A percentile compares a stretch with the other conserved stretches of the same genome.
Evolutionary conservation across 805 yeast genomes (phyloP).

Genomic region (Candida pini): DNA sequence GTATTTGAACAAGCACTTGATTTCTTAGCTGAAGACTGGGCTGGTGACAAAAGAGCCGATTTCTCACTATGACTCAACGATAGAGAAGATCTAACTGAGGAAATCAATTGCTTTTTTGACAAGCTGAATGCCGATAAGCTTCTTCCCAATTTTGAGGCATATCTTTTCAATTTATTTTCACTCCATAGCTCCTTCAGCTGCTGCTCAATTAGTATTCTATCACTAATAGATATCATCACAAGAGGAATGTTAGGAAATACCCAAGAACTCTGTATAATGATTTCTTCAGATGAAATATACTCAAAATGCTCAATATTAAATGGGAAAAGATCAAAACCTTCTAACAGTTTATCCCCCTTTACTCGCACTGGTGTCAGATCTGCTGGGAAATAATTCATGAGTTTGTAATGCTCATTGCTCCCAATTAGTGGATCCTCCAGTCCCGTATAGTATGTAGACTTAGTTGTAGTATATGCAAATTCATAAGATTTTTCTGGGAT

Average conservation of each 20-base stretch:
- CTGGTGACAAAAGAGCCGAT: too few species aligned
- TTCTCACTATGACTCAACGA: constrained; percentile 1
- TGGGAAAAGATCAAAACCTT: not conserved
- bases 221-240: constrained; percentile 10
- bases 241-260: not conserved
- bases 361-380: constrained; percentile 8
- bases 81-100: constrained; percentile 2
- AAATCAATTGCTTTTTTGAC: constrained; percentile 13
- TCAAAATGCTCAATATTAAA: not conserved
- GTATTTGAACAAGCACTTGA: too few species aligned
- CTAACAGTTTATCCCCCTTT: constrained; percentile 4
- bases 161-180: constrained; percentile 23
- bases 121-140: constrained; percentile 16
- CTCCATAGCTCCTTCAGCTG: constrained; percentile 29
- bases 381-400: constrained; percentile 11
- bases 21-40: too few species aligned
- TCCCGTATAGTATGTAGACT: constrained; percentile 5
- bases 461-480: constrained; percentile 17
- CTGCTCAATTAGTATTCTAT: constrained; percentile 23
- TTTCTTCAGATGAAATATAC: not conserved
- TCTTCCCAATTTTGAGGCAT: constrained; percentile 9
- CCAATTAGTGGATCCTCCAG: constrained; percentile 1
- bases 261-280: not conserved
- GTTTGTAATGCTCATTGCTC: constrained; percentile 8
- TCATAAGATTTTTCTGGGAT: constrained; percentile 27